These are phyloP conservation scores for Nigrospora osmanthi DNA, from an alignment of 2,329 filamentous ascomycete genomes.

Conservation along the genomic window DNA sequence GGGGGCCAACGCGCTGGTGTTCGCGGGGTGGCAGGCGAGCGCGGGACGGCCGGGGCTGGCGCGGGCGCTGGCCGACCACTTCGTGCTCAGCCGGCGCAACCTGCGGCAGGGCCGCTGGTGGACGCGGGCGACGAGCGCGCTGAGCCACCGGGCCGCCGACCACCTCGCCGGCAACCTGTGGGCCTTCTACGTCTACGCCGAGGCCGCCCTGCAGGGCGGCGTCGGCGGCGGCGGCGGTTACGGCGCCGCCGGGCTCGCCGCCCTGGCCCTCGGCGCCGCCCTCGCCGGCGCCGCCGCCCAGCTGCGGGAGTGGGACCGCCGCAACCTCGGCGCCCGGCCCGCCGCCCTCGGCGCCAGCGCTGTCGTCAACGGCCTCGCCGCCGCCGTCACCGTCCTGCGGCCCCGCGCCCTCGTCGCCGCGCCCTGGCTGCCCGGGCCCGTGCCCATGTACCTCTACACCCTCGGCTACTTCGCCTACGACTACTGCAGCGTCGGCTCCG, in stretches of 20 bases:
- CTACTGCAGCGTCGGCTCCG: neutral
- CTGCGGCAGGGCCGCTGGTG: slow-evolving; percentile 3
- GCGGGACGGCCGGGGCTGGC: neutral
- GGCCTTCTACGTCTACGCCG: slow-evolving; percentile 2
- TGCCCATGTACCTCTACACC: slow-evolving; percentile 3
- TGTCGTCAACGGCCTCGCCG: slow-evolving; percentile 2
- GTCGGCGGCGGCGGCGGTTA: too few relatives aligned
- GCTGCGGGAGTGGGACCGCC: slow-evolving; percentile 1
- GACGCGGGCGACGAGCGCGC: slow-evolving; percentile 3
- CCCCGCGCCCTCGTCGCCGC: neutral
- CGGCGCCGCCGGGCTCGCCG: neutral
- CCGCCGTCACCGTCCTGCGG: slow-evolving; percentile 2
- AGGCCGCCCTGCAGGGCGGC: too few relatives aligned
- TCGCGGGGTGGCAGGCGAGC: neutral
- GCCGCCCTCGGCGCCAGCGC: slow-evolving; percentile 3
- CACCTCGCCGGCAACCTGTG: slow-evolving; percentile 4
- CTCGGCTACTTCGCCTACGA: neutral
- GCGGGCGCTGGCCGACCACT: slow-evolving; percentile 2
- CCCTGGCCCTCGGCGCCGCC: slow-evolving; percentile 1
- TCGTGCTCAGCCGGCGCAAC: slow-evolving; percentile 1
- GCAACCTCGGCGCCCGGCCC: neutral
- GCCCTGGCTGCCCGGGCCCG: neutral
- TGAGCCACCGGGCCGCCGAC: slow-evolving; percentile 3
- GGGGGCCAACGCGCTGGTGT: slow-evolving; percentile 1
- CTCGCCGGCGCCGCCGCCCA: neutral